Percentiles rank a stretch among this genome's conserved stretches.
phyloP scores from a whole-genome alignment of 208 protist species.

The Crithidia bombi region DNA sequence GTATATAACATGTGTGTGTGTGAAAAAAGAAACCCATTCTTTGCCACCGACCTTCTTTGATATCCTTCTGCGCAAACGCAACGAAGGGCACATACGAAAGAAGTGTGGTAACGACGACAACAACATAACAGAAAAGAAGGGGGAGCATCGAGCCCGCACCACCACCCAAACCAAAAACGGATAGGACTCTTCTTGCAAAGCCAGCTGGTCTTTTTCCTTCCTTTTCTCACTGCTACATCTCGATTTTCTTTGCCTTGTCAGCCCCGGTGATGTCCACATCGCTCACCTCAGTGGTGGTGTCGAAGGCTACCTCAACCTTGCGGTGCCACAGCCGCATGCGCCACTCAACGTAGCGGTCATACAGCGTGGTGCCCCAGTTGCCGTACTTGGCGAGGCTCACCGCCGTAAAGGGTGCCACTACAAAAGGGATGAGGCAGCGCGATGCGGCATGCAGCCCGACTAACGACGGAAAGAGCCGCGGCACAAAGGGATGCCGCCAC shows the following conservation, averaged over 20 bases:
- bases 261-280: conserved; percentile 68
- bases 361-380: conserved; percentile 66
- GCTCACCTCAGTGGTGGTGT: conserved; percentile 68
- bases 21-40: no score
- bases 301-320: conserved; percentile 75
- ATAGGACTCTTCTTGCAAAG: no score
- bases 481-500: conserved; percentile 86
- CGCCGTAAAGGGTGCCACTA: conserved; percentile 75
- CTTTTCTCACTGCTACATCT: not conserved
- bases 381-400: conserved; percentile 61
- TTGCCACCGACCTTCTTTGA: no score
- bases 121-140: no score
- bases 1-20: no score
- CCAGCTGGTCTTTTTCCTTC: not conserved
- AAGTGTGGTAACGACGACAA: no score
- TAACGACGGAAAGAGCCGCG: conserved; percentile 81
- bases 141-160: no score
- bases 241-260: conserved; percentile 16
- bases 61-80: no score
- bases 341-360: conserved; percentile 84
- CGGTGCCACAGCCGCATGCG: conserved; percentile 76
- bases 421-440: conserved; percentile 83
- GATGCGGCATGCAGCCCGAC: conserved; percentile 85
- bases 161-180: no score
- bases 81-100: no score